Base-by-base conservation (phyloP, 805 yeast species). In the Saturnispora galanensis region DNA sequence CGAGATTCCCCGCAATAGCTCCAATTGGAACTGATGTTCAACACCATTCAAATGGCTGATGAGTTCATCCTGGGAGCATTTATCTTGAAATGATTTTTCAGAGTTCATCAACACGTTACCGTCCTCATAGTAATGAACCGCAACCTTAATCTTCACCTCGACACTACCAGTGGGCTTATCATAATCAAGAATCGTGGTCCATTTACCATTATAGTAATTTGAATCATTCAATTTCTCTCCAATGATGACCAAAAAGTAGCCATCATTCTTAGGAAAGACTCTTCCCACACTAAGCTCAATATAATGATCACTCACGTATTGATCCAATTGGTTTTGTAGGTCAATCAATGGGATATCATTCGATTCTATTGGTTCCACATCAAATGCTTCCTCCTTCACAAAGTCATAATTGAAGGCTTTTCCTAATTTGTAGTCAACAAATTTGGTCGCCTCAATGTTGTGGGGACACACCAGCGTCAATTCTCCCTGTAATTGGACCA, bases 121-220 rank as follows among this genome's bases (percentile, higher is more conserved):
- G 54, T 90, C 97, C 65, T 90, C 98, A 60, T 76, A 93, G 62
- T 89, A 93, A 63, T 90, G 98, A 35, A 89, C 82, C 52, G 85
- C 89, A 30, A 88, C 72, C 16, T 60, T 62, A 31, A 86, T 71
- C 6, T 59, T 58, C 4, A 95, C 96, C 3, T 51, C 52, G 12
- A 84, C 49, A 6, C 59, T 44, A 0, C 59, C 56, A 1, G 57
- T 49, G 1, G 57, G 48, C 3, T 52, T 30, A 53, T 71, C 60
- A 46, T 74, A 66, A 6, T 64, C 57, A 63, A 86, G 88, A 48
- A 68, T 65, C 1, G 95, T 80, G 43, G 69, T 74, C 96, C 97
- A 88, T 58, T 79, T 76, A 7, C 97, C 97, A 55, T 87, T 87
- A 76, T 89, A 85, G 66, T 70, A 88, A 66, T 90, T 90, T 34